Percentiles rank a stretch among this genome's conserved stretches.
These are phyloP conservation scores for Fusarium sarcochroum DNA, from an alignment of 2,329 filamentous ascomycete species.

Conservation along the genomic window DNA sequence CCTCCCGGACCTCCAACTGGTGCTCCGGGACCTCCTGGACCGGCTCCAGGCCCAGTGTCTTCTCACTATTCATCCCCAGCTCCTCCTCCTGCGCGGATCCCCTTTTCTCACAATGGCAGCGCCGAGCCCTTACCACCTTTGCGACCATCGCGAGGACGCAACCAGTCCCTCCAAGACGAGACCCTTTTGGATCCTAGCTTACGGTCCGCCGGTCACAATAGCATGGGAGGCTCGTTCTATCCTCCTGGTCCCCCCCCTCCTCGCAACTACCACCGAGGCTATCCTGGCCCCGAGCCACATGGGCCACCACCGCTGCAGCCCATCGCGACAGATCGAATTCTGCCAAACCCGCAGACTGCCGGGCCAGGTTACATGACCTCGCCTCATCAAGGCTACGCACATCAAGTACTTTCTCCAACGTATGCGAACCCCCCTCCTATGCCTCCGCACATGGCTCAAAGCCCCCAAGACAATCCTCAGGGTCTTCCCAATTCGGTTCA, in stretches of 20 bases:
- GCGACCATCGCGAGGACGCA: slow-evolving; percentile 55
- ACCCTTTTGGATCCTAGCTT: slow-evolving; percentile 51
- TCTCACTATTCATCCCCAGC: slow-evolving; percentile 49
- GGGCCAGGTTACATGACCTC: slow-evolving; percentile 54
- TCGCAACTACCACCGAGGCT: slow-evolving; percentile 52
- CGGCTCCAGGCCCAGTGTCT: slow-evolving; percentile 39
- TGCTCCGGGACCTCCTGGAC: slow-evolving; percentile 31
- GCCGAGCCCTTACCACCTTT: slow-evolving; percentile 57
- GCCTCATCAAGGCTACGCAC: slow-evolving; percentile 51
- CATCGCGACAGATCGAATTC: slow-evolving; percentile 52
- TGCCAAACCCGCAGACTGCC: slow-evolving; percentile 53
- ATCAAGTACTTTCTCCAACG: slow-evolving; percentile 56
- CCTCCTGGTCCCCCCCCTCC: slow-evolving; percentile 49
- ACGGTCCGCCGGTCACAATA: slow-evolving; percentile 48
- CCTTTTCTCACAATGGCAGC: slow-evolving; percentile 54
- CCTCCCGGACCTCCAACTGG: slow-evolving; percentile 44
- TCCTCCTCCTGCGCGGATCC: slow-evolving; percentile 50
- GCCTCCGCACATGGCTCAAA: slow-evolving; percentile 52
- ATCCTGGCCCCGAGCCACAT: slow-evolving; percentile 50
- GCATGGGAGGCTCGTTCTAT: slow-evolving; percentile 51
- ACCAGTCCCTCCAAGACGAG: slow-evolving; percentile 54
- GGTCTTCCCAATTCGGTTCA: slow-evolving; percentile 51
- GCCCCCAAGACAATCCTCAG: slow-evolving; percentile 54
- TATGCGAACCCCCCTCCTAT: slow-evolving; percentile 52
- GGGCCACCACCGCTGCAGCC: slow-evolving; percentile 49